phyloP scores from a whole-genome alignment of 192 early-diverging fungal genomes.

The Coemansia sp. region DNA sequence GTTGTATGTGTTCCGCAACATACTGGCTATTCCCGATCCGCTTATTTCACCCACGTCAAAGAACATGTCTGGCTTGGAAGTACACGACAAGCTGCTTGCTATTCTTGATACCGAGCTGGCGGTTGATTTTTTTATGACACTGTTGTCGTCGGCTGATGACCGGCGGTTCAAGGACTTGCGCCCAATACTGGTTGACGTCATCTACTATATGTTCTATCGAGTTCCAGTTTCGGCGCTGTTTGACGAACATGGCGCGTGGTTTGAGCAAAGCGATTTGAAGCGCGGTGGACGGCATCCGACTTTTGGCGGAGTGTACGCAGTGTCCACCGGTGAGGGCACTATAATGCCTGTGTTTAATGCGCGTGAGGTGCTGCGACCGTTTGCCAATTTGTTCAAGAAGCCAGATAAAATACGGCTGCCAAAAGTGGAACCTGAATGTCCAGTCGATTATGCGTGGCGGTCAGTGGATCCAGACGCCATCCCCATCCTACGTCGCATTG shows the following conservation, averaged over 20 bases:
- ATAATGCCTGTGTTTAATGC: constrained; percentile 52
- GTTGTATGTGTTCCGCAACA: constrained; percentile 75
- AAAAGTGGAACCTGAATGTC: constrained; percentile 3
- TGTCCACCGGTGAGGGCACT: constrained; percentile 47
- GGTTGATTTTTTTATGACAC: constrained; percentile 66
- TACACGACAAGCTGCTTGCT: constrained; percentile 67
- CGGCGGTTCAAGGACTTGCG: constrained; percentile 54
- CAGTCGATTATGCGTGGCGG: constrained; percentile 39
- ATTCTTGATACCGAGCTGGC: constrained; percentile 62
- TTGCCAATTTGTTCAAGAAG: constrained; percentile 42
- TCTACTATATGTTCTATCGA: constrained; percentile 51
- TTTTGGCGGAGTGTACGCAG: constrained; percentile 68
- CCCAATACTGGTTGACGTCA: constrained; percentile 42
- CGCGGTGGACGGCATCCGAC: constrained; percentile 58
- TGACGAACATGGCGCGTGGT: constrained; percentile 24
- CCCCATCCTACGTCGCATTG: constrained; percentile 32
- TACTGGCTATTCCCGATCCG: constrained; percentile 76
- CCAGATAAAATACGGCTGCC: constrained; percentile 20
- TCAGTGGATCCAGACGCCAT: constrained; percentile 21
- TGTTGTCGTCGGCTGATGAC: constrained; percentile 64
- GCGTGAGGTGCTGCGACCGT: constrained; percentile 37
- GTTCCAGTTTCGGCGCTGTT: constrained; percentile 42
- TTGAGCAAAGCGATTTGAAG: constrained; percentile 13
- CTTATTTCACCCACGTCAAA: constrained; percentile 59
- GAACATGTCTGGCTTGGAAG: constrained; percentile 56